Conservation (phyloP, 306 rosid species). For the Malus sieversii region DNA sequence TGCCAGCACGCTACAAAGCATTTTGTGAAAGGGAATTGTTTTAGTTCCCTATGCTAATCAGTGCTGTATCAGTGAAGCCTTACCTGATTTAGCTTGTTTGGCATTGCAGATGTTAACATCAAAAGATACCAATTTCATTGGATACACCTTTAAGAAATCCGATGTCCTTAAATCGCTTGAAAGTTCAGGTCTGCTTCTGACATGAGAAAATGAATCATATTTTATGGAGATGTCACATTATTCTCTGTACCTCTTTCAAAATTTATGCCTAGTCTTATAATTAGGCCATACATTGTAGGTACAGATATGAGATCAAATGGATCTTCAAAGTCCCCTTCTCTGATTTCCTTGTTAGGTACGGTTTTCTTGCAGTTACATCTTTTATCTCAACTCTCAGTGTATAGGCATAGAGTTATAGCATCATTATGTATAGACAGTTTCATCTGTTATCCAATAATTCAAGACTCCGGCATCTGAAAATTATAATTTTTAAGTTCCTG, state of each 20-base stretch:
- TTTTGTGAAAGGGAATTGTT: not conserved
- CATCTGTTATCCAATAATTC: not conserved
- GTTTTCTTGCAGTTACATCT: not conserved
- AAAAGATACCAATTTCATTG: conserved; percentile 92
- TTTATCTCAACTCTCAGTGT: not conserved
- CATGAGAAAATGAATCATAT: not conserved
- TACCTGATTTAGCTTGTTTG: not conserved
- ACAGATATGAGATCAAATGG: conserved; percentile 54
- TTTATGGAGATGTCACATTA: not conserved
- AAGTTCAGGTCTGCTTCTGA: conserved; percentile 50
- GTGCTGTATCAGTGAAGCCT: not conserved
- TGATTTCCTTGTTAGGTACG: conserved; percentile 87
- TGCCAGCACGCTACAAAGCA: not conserved
- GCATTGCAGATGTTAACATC: conserved; percentile 88
- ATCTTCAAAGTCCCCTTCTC: conserved; percentile 56
- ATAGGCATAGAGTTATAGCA: not conserved
- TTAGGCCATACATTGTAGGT: conserved; percentile 35
- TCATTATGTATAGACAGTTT: not conserved
- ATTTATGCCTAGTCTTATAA: not conserved
- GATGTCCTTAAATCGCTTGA: conserved; percentile 77
- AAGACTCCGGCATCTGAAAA: not conserved
- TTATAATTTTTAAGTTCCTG: too few relatives aligned
- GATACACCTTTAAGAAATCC: conserved; percentile 85
- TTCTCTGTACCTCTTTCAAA: not conserved
- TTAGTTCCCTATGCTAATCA: not conserved